Percentiles rank a stretch among this genome's conserved stretches.
Evolutionary conservation across 2,329 filamentous ascomycete species (phyloP).

Genomic region (Pseudogymnoascus sp.): DNA sequence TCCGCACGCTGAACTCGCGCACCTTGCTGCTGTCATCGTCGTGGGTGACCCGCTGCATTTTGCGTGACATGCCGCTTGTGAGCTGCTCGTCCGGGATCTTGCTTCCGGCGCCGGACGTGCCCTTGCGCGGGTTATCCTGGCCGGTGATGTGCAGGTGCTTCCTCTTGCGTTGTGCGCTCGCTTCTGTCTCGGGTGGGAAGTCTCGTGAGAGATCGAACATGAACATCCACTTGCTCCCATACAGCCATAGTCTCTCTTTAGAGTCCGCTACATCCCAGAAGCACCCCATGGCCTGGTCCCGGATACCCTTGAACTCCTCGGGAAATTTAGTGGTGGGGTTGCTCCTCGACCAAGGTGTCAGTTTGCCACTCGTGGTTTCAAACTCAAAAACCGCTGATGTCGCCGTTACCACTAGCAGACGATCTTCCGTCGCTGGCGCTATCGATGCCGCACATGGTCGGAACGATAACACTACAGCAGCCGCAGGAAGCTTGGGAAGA

Average conservation of each 20-base stretch:
- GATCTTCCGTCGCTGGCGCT: slow-evolving; percentile 40
- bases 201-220: slow-evolving; percentile 83
- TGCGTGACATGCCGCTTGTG: slow-evolving; percentile 31
- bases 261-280: slow-evolving; percentile 63
- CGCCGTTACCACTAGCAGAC: slow-evolving; percentile 53
- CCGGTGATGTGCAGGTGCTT: slow-evolving; percentile 16
- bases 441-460: slow-evolving; percentile 31
- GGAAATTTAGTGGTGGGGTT: slow-evolving; percentile 74
- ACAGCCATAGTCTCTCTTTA: slow-evolving; percentile 71
- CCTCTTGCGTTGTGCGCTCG: slow-evolving; percentile 26
- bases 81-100: slow-evolving; percentile 32
- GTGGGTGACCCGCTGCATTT: slow-evolving; percentile 29
- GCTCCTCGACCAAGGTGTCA: slow-evolving; percentile 78
- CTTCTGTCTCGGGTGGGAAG: slow-evolving; percentile 35
- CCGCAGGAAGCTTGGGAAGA: slow-evolving; percentile 58
- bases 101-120: slow-evolving; percentile 48
- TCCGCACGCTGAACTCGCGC: slow-evolving; percentile 1
- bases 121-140: slow-evolving; percentile 18
- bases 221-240: slow-evolving; percentile 76
- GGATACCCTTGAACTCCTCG: slow-evolving; percentile 60
- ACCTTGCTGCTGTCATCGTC: slow-evolving; percentile 33
- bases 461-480: slow-evolving; percentile 63
- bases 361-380: slow-evolving; percentile 63
- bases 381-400: slow-evolving; percentile 68
- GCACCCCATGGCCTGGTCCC: slow-evolving; percentile 74